Evolutionary conservation across 805 yeast genomes (phyloP), one percentile per base, ranked within the genome.

Genomic region (Candida maesae): DNA sequence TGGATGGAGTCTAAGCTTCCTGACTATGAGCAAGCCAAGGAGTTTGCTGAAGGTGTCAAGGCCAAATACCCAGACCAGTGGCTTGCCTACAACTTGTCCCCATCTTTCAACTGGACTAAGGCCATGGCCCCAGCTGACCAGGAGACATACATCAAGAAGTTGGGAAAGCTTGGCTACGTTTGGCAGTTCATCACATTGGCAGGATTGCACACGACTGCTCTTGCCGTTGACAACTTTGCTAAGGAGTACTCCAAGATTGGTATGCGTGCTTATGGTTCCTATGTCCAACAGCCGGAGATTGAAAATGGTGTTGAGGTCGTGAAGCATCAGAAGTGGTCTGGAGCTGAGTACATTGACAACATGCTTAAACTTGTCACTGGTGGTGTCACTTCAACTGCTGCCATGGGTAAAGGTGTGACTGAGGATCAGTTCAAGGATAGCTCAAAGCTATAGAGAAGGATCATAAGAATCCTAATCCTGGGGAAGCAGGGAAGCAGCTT

Each of bases 1-100:
- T 91, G 98, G 98, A 90, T 91, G 97, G 98, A 91, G 74, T 83
- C 95, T 45, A 90, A 90, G 65, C 77, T 86, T 54, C 98, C 98
- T 53, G 96, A 89, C 66, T 90, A 77, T 68, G 76, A 73, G 46
- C 98, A 91, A 71, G 98, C 97, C 50, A 78, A 81, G 67, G 96
- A 88, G 70, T 91, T 91, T 60, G 93, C 98, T 42, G 84, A 80
- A 34, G 97, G 98, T 60, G 95, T 91, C 51, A 78, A 81, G 63
- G 76, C 78, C 25, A 72, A 71, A 45, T 84, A 64, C 68, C 98
- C 98, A 53, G 75, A 85, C 51, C 90, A 91, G 68, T 90, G 97
- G 98, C 76, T 91, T 54, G 95, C 97, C 39, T 91, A 91, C 74
- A 91, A 91, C 76, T 74, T 91, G 65, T 88, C 96, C 23, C 98